Conservation (phyloP, 495 filamentous ascomycete genomes). For the Tuber calosporum region DNA sequence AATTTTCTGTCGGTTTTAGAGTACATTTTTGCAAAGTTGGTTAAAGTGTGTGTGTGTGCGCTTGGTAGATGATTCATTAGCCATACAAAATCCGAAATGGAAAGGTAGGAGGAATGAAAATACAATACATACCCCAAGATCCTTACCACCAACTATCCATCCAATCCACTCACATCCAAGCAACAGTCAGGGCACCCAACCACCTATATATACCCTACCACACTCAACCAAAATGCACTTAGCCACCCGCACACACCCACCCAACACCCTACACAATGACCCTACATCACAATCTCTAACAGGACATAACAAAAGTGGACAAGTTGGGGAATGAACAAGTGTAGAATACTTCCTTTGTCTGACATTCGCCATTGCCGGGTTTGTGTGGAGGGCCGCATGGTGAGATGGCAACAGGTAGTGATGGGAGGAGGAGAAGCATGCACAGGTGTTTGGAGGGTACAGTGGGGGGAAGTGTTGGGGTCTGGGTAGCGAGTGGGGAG, state of each 20-base stretch:
- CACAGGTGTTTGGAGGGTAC: not conserved
- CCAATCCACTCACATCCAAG: not conserved
- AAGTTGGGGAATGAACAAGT: not conserved
- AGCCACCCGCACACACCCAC: not conserved
- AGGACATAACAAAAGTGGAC: not conserved
- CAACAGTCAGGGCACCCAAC: not conserved
- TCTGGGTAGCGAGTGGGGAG: not conserved
- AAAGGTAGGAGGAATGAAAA: not conserved
- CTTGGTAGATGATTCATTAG: not conserved
- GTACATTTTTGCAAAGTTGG: not conserved
- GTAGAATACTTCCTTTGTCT: not conserved
- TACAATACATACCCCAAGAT: not conserved
- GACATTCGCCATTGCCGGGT: not conserved
- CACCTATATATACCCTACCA: not conserved
- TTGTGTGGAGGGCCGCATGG: not conserved
- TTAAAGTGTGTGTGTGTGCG: too few species aligned
- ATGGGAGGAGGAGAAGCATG: not conserved
- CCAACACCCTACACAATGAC: not conserved
- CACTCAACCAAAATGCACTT: not conserved
- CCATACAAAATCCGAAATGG: not conserved
- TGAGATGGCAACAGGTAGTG: not conserved
- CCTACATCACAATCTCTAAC: not conserved
- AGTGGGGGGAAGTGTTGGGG: not conserved
- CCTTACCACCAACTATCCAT: not conserved
- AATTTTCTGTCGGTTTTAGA: conserved; percentile 20